Percentiles rank a stretch among this genome's conserved stretches.
Conservation (phyloP, 768 basidiomycete species). For the Auricularia auricula-judae region DNA sequence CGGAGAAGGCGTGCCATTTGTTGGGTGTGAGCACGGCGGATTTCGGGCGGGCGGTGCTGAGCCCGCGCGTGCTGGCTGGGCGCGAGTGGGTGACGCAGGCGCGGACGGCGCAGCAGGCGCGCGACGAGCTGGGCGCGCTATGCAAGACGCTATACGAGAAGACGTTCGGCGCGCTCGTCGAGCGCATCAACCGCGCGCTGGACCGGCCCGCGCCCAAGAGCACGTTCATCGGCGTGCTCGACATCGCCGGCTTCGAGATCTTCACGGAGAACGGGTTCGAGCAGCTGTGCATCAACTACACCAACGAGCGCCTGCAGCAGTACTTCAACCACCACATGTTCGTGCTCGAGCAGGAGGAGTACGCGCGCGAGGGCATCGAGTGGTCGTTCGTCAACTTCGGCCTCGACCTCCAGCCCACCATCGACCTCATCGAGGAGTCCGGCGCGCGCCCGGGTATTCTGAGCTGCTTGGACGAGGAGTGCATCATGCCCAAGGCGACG, state of each 20-base stretch:
- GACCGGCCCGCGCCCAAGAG: conserved; percentile 81
- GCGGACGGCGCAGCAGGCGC: conserved; percentile 79
- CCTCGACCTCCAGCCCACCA: conserved; percentile 92
- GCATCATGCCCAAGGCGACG: conserved; percentile 99
- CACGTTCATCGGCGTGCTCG: conserved; percentile 94
- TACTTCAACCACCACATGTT: conserved; percentile 99
- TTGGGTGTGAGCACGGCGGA: conserved; percentile 81
- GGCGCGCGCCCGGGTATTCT: conserved; percentile 67
- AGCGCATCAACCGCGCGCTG: conserved; percentile 87
- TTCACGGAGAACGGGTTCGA: conserved; percentile 90
- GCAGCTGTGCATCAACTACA: conserved; percentile 96
- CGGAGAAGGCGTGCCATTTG: conserved; percentile 73
- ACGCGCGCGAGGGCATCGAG: conserved; percentile 88
- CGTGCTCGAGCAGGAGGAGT: conserved; percentile 97
- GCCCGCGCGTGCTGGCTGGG: conserved; percentile 86
- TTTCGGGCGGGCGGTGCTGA: conserved; percentile 79
- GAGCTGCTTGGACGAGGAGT: conserved; percentile 91
- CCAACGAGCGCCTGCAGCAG: conserved; percentile 97
- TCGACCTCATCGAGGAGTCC: conserved; percentile 89
- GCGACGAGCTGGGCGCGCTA: conserved; percentile 82
- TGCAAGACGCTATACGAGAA: conserved; percentile 98
- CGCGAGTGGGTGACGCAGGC: conserved; percentile 96
- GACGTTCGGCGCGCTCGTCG: conserved; percentile 87
- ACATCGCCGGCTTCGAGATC: conserved; percentile 99
- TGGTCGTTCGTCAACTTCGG: conserved; percentile 99